phyloP scores from a whole-genome alignment of 2,329 filamentous ascomycete species.

The Neurospora sp. region DNA sequence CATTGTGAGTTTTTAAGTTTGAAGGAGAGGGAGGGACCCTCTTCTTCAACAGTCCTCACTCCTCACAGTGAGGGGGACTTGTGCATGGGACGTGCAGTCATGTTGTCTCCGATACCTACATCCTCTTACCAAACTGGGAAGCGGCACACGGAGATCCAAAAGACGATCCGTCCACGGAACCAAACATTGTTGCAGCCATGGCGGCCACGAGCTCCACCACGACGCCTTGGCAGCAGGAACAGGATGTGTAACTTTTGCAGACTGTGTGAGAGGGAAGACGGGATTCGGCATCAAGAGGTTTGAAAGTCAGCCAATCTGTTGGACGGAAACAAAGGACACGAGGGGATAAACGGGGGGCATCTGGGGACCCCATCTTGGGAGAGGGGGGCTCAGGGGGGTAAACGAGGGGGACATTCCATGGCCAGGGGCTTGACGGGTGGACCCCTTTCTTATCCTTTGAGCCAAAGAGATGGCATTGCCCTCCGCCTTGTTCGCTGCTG shows the following conservation, averaged over 20 bases:
- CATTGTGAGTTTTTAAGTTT: neutral
- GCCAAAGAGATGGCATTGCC: neutral
- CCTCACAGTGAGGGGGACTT: neutral
- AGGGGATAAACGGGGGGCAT: neutral
- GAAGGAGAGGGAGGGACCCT: neutral
- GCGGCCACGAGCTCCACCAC: constrained; percentile 19
- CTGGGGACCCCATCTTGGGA: neutral
- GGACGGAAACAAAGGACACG: neutral
- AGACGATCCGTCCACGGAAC: neutral
- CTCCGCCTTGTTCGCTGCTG: neutral
- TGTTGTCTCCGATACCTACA: neutral
- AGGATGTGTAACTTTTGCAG: neutral
- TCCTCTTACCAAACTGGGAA: neutral
- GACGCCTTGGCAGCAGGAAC: neutral
- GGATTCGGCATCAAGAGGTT: neutral
- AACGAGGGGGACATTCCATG: neutral
- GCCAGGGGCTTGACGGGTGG: neutral
- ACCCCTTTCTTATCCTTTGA: neutral
- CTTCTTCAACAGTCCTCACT: neutral
- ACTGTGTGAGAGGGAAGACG: neutral
- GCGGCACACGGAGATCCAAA: neutral
- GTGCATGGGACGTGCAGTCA: neutral
- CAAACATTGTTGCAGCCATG: constrained; percentile 17
- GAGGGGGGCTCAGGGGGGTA: neutral
- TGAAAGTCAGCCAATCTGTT: neutral